phyloP scores from a whole-genome alignment of 306 rosid species.

The cucumber (Cucumis sativus) region Cucumber_9930_V3 NC_026659.2:5023001-5023500 shows the following conservation, averaged over 20 bases:
- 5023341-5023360: not conserved
- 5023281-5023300: not conserved
- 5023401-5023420: not conserved
- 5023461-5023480: conserved; percentile 11
- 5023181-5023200: not conserved
- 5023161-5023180: not conserved
- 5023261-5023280: not conserved
- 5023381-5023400: not conserved
- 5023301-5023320: not conserved
- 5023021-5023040: no score
- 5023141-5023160: not conserved
- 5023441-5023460: conserved; percentile 8
- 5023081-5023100: no score
- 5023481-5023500: conserved; percentile 6
- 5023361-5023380: not conserved
- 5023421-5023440: not conserved
- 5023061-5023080: no score
- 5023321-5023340: not conserved
- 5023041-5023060: no score
- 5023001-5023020: not conserved
- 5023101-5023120: no score
- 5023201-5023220: not conserved
- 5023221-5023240: not conserved
- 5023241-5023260: not conserved
- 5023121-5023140: no score